A percentile compares a stretch with the other conserved stretches of the same genome.
Conservation (phyloP, 441 rosid species). For the Capsella rubella region DNA sequence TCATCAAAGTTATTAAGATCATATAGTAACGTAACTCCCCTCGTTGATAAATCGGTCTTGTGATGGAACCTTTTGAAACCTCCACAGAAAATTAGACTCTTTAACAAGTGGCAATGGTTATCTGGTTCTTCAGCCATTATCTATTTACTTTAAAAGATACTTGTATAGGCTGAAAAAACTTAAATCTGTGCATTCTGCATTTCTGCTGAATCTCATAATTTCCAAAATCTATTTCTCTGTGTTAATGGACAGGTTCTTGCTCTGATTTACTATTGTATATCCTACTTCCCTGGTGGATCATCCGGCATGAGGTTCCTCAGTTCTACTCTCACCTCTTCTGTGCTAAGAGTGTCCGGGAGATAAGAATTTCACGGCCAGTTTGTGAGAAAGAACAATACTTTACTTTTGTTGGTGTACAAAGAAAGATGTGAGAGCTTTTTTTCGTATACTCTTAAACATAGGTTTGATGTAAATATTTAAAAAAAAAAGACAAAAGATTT, state of each 20-base stretch:
- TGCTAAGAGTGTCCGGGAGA: conserved; percentile 68
- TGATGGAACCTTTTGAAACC: conserved; percentile 2
- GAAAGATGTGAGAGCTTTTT: conserved; percentile 35
- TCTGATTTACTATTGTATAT: conserved; percentile 68
- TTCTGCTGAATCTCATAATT: conserved; percentile 4
- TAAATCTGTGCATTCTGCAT: background rate
- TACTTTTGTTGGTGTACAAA: conserved; percentile 33
- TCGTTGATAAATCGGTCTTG: background rate
- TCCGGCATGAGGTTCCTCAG: conserved; percentile 71
- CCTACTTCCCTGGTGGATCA: conserved; percentile 86
- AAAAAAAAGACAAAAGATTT: conserved; percentile 1
- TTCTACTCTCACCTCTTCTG: conserved; percentile 66
- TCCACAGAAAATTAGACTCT: background rate
- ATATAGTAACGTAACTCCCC: background rate
- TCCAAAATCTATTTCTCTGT: conserved; percentile 9
- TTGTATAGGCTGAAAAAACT: conserved; percentile 8
- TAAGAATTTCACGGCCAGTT: conserved; percentile 38
- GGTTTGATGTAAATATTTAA: conserved; percentile 21
- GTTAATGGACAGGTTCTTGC: conserved; percentile 58
- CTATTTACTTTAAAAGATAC: background rate
- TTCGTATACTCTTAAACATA: conserved; percentile 22
- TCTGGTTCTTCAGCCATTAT: background rate
- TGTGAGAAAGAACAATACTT: conserved; percentile 13
- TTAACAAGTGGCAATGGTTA: background rate
- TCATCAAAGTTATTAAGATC: background rate